phyloP scores from a whole-genome alignment of 306 rosid genomes.

The Acmispon strigosus region DNA sequence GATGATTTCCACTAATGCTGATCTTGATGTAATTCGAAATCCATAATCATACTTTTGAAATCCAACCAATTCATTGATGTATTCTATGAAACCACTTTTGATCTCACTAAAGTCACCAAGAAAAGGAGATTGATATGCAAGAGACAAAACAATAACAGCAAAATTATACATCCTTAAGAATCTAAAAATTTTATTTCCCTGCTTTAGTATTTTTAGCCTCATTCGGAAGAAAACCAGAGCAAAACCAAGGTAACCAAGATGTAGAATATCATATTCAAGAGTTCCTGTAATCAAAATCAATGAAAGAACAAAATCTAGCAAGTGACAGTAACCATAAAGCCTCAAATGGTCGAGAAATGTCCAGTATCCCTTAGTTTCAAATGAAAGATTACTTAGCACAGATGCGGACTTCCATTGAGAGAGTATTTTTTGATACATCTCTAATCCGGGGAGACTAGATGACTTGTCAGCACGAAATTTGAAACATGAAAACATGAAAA shows the following conservation, averaged over 20 bases:
- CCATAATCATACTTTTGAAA: slow-evolving; percentile 86
- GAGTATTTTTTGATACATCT: slow-evolving; percentile 47
- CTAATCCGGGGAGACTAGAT: slow-evolving; percentile 51
- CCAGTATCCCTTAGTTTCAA: slow-evolving; percentile 96
- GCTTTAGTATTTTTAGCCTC: slow-evolving; percentile 76
- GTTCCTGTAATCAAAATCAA: slow-evolving; percentile 87
- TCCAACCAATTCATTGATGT: slow-evolving; percentile 68
- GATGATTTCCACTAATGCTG: slow-evolving; percentile 83
- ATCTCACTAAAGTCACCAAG: slow-evolving; percentile 53
- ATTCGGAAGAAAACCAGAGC: slow-evolving; percentile 82
- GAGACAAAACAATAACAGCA: slow-evolving; percentile 71
- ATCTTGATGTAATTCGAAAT: slow-evolving; percentile 81
- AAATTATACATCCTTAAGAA: slow-evolving; percentile 81
- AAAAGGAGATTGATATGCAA: slow-evolving; percentile 90
- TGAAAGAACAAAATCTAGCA: slow-evolving; percentile 81
- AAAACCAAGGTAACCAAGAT: slow-evolving; percentile 90
- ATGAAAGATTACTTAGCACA: slow-evolving; percentile 79
- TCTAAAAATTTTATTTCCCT: slow-evolving; percentile 71
- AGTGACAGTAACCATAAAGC: slow-evolving; percentile 85
- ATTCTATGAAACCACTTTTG: slow-evolving; percentile 51
- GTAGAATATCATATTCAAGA: slow-evolving; percentile 86
- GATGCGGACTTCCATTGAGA: slow-evolving; percentile 70
- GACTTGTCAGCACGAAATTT: slow-evolving; percentile 75
- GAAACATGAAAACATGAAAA: slow-evolving; percentile 91
- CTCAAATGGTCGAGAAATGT: slow-evolving; percentile 79